Base-by-base conservation (phyloP, 805 yeast species). In the Candida tammaniensis region DNA sequence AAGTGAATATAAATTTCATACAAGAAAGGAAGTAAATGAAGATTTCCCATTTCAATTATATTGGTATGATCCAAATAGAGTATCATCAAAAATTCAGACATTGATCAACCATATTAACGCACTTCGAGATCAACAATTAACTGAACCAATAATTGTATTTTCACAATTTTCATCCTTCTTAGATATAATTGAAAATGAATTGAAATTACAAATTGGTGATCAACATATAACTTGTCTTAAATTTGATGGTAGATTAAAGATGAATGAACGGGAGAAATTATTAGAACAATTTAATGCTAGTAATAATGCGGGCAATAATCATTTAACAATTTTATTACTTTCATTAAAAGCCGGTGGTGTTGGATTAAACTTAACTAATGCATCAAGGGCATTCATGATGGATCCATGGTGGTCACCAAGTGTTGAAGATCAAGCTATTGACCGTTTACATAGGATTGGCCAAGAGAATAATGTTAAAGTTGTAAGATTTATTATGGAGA, bases 341-440 rank as follows among this genome's bases (percentile, higher is more conserved):
- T 83, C 95, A 6, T 61, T 88, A 42, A 89, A 87, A 55, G 95
- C 96, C 0, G 97, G 97, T 16, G 97, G 97, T 6, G 96, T 88
- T 9, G 97, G 97, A 0, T 66, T 89, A 42, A 89, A 89, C 51
- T 63, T 89, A 40, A 89, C 95, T 0, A 77, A 81, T 32, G 95
- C 97, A 0, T 82, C 86, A 0, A 71, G 76, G 22, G 97, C 94
- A 2, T 87, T 80, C 47, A 71, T 89, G 75, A 82, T 91, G 86
- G 97, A 89, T 51, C 96, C 97, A 0, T 89, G 96, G 93, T 89
- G 97, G 97, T 85, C 93, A 19, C 94, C 86, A 29, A 86, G 95
- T 31, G 78, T 82, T 35, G 96, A 87, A 49, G 86, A 85, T 32
- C 96, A 87, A 55, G 96, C 96, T 0, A 85, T 88, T 40, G 96